Base-by-base conservation (phyloP, 129 eudicot genomes). In the Flaveria sonorensis region DNA sequence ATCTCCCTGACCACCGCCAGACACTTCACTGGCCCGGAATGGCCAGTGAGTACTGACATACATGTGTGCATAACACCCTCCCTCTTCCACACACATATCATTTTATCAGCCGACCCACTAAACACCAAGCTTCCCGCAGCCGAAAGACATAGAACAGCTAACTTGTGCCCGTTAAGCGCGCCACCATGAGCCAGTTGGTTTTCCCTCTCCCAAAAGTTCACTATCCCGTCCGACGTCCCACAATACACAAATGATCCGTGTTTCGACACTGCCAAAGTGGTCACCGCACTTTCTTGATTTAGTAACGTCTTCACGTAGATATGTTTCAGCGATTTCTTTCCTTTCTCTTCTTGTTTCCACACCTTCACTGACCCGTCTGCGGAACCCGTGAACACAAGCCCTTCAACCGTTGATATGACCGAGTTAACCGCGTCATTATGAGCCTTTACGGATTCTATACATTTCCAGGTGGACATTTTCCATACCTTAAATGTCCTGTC, bases 351-450 rank as follows among this genome's bases (percentile, higher is more conserved):
- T n/a, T 96, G 85, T 64, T 71, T 87, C 98, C 98, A 94, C 0
- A 84, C 98, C 69, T 94, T 94, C 10, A 94, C 97, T 1, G 92
- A 87, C 26, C 98, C 98, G 21, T 94, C 98, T 0, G 98, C 98
- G 0, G 97, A 94, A 0, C 97, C 97, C 0, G 98, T 89, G 78
- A 91, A 89, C 39, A 91, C 96, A 56, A 86, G 21, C 28, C 89
- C 96, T 24, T 83, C 90, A 0, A 53, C 70, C 21, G 84, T 85
- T 2, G 97, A 64, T 1, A 91, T 90, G 4, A 94, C 93, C 1
- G 97, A 89, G 84, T 94, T 94, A 0, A 93, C 97, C 0, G 98
- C 97, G 15, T 93, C 98, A 8, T 90, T 92, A n/a, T 92, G 98
- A 42, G 98, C 98, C 55, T 82, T 85, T 0, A 93, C 95, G 1